Percentiles rank a stretch among this genome's conserved stretches.
Evolutionary conservation across 768 basidiomycete species (phyloP).

Genomic region (Tulasnella sp.): DNA sequence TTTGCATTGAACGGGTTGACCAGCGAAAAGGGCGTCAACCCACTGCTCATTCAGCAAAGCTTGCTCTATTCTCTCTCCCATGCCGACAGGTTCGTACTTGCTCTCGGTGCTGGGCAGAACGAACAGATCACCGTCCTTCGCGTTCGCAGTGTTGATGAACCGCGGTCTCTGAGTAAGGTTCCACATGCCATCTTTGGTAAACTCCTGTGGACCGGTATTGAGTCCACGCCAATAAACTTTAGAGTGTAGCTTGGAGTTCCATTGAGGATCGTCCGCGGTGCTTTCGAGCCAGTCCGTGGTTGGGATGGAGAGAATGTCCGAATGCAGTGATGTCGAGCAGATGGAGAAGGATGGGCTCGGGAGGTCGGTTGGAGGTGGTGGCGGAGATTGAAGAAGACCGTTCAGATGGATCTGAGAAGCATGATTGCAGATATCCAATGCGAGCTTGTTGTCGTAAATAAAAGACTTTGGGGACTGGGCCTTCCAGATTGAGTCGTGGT

Average conservation of each 20-base stretch:
- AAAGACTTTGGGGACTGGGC: conserved; percentile 25
- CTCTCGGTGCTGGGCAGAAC: not conserved
- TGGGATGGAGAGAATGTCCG: conserved; percentile 35
- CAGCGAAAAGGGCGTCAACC: conserved; percentile 23
- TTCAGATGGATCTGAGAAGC: conserved; percentile 26
- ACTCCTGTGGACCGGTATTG: not conserved
- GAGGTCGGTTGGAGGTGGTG: not conserved
- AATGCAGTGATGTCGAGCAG: conserved; percentile 40
- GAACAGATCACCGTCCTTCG: not conserved
- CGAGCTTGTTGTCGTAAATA: conserved; percentile 36
- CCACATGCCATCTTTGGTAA: not conserved
- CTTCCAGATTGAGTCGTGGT: not conserved
- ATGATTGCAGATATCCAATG: conserved; percentile 43
- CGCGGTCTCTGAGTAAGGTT: conserved; percentile 7
- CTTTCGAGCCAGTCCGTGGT: not conserved
- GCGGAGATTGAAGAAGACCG: conserved; percentile 5
- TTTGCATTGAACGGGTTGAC: conserved; percentile 23
- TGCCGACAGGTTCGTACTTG: not conserved
- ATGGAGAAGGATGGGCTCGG: conserved; percentile 39
- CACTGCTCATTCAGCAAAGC: conserved; percentile 19
- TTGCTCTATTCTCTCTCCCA: not conserved
- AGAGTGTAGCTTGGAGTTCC: conserved; percentile 1
- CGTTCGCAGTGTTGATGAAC: not conserved
- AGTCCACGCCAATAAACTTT: conserved; percentile 4
- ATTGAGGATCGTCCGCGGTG: not conserved